Percentiles rank a stretch among this genome's conserved stretches.
Evolutionary conservation across 805 yeast genomes (phyloP).

Genomic region (Debaryomyces hansenii): DNA sequence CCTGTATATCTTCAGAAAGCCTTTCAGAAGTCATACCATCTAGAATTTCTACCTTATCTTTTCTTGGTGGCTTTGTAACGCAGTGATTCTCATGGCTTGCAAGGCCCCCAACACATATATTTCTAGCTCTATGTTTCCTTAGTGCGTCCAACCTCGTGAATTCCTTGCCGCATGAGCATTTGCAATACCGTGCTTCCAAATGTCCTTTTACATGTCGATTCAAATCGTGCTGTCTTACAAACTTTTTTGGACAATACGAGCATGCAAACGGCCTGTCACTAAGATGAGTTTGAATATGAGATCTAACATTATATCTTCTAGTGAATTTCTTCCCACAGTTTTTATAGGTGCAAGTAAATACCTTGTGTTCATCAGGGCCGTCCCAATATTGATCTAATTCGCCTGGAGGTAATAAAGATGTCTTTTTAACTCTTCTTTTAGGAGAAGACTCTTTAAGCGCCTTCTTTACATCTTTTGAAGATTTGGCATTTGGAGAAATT

Average conservation of each 20-base stretch:
- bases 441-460: conserved; percentile 49
- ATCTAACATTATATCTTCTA: conserved; percentile 86
- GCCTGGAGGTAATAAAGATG: conserved; percentile 83
- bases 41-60: conserved; percentile 5
- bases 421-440: conserved; percentile 48
- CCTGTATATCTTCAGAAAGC: neutral
- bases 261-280: conserved; percentile 93
- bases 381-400: conserved; percentile 79
- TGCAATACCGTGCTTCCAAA: conserved; percentile 60
- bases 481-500: conserved; percentile 35
- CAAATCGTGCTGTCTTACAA: conserved; percentile 94
- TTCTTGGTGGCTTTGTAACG: conserved; percentile 23
- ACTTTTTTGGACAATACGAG: conserved; percentile 72
- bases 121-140: conserved; percentile 73
- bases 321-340: conserved; percentile 82
- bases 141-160: conserved; percentile 90
- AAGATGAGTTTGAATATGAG: conserved; percentile 95
- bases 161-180: conserved; percentile 92
- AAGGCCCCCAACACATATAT: conserved; percentile 80
- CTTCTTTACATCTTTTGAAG: conserved; percentile 18
- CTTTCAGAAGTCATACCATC: conserved; percentile 12
- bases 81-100: conserved; percentile 16
- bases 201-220: conserved; percentile 89
- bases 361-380: conserved; percentile 74
- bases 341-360: conserved; percentile 72